Evolutionary conservation across 1,284 basidiomycete genomes (phyloP).

Genomic region (Cutaneotrichosporon cavernicola): DNA sequence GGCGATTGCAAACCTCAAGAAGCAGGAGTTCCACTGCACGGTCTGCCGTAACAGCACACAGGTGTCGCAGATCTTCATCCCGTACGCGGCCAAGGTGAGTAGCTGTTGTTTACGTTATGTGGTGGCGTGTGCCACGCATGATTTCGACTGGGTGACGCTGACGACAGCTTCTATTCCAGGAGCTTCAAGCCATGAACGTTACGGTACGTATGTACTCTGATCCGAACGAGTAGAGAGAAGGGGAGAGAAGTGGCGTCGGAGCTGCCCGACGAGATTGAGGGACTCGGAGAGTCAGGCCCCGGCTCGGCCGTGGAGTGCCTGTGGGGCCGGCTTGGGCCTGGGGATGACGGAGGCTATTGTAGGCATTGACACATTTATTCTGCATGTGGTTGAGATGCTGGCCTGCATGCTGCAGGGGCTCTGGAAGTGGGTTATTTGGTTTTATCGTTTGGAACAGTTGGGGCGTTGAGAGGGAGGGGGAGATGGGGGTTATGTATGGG

Average conservation of each 20-base stretch:
- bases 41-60: slow-evolving; percentile 93
- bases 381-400: slow-evolving; percentile 5
- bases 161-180: slow-evolving; percentile 28
- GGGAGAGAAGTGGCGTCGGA: neutral
- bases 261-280: neutral
- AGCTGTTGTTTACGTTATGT: neutral
- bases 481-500: neutral
- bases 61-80: slow-evolving; percentile 84
- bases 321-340: neutral
- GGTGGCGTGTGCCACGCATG: neutral
- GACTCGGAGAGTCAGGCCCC: neutral
- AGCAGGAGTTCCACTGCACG: slow-evolving; percentile 59
- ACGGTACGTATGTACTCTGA: slow-evolving; percentile 31
- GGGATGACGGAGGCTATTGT: neutral
- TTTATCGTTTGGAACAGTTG: neutral
- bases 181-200: slow-evolving; percentile 42
- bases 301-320: slow-evolving; percentile 2
- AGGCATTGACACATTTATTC: slow-evolving; percentile 9
- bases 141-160: slow-evolving; percentile 7
- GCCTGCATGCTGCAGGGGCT: neutral
- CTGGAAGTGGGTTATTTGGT: neutral
- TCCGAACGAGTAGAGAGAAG: slow-evolving; percentile 17
- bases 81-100: slow-evolving; percentile 67
- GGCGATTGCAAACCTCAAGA: slow-evolving; percentile 83
- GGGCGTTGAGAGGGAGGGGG: too few relatives aligned